Percentiles rank a stretch among this genome's conserved stretches.
Conservation (phyloP, 495 filamentous ascomycete genomes). For the Podospora australis region DNA sequence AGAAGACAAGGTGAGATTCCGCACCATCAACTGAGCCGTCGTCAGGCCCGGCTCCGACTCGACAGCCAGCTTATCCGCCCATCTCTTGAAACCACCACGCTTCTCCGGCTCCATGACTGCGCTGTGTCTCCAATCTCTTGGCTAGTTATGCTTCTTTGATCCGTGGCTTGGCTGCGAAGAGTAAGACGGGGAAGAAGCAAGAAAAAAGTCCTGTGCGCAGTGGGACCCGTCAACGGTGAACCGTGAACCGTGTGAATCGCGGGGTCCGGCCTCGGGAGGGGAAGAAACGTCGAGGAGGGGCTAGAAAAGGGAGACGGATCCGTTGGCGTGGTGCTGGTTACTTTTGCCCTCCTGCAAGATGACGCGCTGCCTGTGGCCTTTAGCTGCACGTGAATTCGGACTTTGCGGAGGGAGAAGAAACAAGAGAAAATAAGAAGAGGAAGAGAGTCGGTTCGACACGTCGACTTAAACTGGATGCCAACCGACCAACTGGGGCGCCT, state of each 20-base stretch:
- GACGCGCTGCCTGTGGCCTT: not conserved
- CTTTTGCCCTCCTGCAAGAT: not conserved
- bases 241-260: too few species aligned
- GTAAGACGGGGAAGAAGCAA: too few species aligned
- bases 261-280: too few species aligned
- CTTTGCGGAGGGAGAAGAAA: not conserved
- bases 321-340: not conserved
- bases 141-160: too few species aligned
- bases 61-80: slow-evolving; percentile 58
- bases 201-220: too few species aligned
- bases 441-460: too few species aligned
- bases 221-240: too few species aligned
- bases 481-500: too few species aligned
- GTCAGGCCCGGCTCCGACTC: slow-evolving; percentile 67
- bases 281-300: not conserved
- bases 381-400: not conserved
- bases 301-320: not conserved
- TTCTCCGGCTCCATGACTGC: slow-evolving; percentile 4
- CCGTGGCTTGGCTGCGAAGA: too few species aligned
- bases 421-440: not conserved
- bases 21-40: slow-evolving; percentile 72
- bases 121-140: too few species aligned
- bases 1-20: slow-evolving; percentile 9
- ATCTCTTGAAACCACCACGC: slow-evolving; percentile 15
- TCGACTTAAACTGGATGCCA: too few species aligned